Base-by-base conservation (phyloP, 2,329 filamentous ascomycete genomes). In the Alternaria alternata region DNA sequence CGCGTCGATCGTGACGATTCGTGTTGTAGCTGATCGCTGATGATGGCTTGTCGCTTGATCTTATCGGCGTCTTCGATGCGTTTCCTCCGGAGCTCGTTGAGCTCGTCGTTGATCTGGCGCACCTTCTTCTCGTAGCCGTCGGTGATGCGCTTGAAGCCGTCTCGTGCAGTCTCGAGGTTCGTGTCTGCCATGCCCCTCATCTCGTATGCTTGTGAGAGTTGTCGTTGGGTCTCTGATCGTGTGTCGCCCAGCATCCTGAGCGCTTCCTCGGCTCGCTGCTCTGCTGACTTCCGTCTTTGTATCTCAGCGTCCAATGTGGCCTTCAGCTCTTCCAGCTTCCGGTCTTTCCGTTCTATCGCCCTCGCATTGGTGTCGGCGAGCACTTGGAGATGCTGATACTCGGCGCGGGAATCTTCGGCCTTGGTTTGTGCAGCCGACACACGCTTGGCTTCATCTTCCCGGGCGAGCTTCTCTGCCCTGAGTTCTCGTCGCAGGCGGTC, bases 401-500 rank as follows among this genome's bases (percentile, higher is more conserved):
- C 89, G 48, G 84, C 84, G 32, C 88, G 81, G 67, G 89, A 83
- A 44, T 88, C 85, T 60, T 91, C 89, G 81, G 92, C 89, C 78
- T 89, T 91, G 65, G 90, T 89, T 72, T 91, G 88, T 47, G 90
- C 81, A 64, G 91, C 83, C 62, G 87, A 87, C 11, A 89, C 85
- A 5, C 87, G 85, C 73, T 91, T 87, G 67, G 87, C 87, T n/a
- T 89, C 85, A 71, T 93, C 91, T 59, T 93, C 90, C 44, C 89
- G 85, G 46, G 78, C 78, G 18, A 80, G 70, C 52, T 77, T 74
- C 61, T 82, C 79, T 3, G 79, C 76, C 32, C 77, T 78, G 43
- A 83, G 71, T 64, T 94, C 91, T 53, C 91, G 86, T 69, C 91
- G 91, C 46, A 94, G 82, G 41, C 88, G 85, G 72, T 94, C 91